Base-by-base conservation (phyloP, 1,139 yeast genomes). In the Scheffersomyces illinoinensis region DNA sequence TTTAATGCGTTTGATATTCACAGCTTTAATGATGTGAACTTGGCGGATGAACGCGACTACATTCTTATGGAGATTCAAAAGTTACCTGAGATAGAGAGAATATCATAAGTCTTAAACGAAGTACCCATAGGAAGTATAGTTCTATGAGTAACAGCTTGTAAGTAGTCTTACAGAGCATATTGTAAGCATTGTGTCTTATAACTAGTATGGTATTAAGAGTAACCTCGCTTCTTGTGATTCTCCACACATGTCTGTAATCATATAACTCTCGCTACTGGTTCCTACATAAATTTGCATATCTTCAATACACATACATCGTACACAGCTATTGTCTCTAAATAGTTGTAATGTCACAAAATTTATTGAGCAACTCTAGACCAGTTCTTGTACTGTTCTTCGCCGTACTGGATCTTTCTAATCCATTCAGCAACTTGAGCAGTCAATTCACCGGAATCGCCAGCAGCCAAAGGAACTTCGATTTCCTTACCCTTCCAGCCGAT, bases 31-130 rank as follows among this genome's bases (percentile, higher is more conserved):
- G 97, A 92, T 69, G 80, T 86, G 12, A 82, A 83, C 51, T 88
- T 92, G 68, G 78, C 84, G 53, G 96, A 90, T 59, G 99, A 95
- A 71, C 87, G 90, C 69, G 90, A 87, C 60, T 95, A 89, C 71
- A 87, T 95, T 50, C 80, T 91, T 57, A 86, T 85, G 59, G 92
- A 91, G 66, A 90, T 95, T 56, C 86, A 85, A 61, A 84, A 85
- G 56, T 77, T 93, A 59, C 96, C 96, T 39, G 67, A 62, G 50
- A 61, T 58, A 23, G 62, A 59, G 54, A 56, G 59, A 53, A 47
- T 47, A 43, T 8, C 43, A 12, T 33, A 12, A 10, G 12, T 33
- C 17, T 33, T 33, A 12, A 3, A 12, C 43, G 17, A 4, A 33
- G 17, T 10, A 21, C 21, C 21, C 12, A 10, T 33, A 12, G 43